Base-by-base conservation (phyloP, 1,139 yeast species). In the Spathaspora jeffriesii region DNA sequence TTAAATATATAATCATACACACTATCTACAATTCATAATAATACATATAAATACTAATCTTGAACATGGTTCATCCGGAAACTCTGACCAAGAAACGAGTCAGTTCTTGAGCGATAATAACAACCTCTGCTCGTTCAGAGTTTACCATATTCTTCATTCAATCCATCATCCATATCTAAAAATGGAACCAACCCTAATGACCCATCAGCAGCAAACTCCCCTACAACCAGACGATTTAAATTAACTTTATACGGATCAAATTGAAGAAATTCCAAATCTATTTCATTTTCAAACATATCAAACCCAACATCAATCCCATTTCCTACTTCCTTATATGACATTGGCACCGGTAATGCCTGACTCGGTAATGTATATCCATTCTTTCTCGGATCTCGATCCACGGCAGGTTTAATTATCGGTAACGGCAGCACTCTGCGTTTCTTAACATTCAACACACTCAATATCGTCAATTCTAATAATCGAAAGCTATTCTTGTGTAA, bases 181-280 rank as follows among this genome's bases (percentile, higher is more conserved):
- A 81, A 76, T 17, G 83, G 83, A 2, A 82, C 85, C 49, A 83
- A 65, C 0, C 88, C 89, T 42, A 83, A 63, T 0, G 88, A 83
- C 0, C 88, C 88, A 65, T 83, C 89, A 13, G 86, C 86, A 11
- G 83, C 86, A 63, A 82, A 83, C 52, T 81, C 86, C 52, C 71
- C 71, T 54, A 73, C 62, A 55, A 64, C 53, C 57, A 78, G 61
- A 56, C 71, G 67, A 46, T 62, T 63, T 36, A 68, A 53, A 49
- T 66, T 65, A 39, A 67, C 66, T 43, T 71, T 69, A 53, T 68
- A 73, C 5, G 78, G 79, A 52, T 74, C 79, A 53, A 73, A 73
- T 45, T 65, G 64, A 20, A 74, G 59, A 3, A 72, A 56, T 25
- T 69, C 73, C 17, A 68, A 53, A 23, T 64, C 63, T 22, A 56